phyloP scores from a whole-genome alignment of 129 eudicot species.

The Lonicera japonica region DNA sequence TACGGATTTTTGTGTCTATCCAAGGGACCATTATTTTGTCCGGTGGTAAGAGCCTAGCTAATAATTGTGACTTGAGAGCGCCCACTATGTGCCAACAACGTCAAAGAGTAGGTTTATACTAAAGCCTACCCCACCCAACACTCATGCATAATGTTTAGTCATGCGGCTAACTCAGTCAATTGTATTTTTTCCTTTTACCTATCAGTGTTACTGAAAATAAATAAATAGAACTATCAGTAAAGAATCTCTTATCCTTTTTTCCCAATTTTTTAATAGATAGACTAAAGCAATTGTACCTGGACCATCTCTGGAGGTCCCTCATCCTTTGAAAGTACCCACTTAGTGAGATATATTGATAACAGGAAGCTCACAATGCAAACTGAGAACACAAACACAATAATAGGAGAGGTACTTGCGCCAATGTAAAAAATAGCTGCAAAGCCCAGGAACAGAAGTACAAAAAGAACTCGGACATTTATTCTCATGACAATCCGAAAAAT shows the following conservation, averaged over 20 bases:
- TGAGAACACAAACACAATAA: conserved; percentile 80
- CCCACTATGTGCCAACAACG: neutral
- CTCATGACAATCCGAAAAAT: conserved; percentile 69
- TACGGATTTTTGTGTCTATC: neutral
- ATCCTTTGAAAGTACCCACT: conserved; percentile 94
- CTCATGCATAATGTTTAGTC: neutral
- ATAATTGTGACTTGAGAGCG: neutral
- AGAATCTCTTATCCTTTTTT: neutral
- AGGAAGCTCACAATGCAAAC: conserved; percentile 82
- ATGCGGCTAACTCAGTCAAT: neutral
- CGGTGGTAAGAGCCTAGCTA: neutral
- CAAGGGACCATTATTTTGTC: neutral
- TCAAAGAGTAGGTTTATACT: neutral
- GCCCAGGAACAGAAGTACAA: conserved; percentile 58
- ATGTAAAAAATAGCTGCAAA: conserved; percentile 75
- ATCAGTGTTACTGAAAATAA: neutral
- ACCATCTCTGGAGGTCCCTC: conserved; percentile 99
- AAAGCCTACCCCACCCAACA: neutral
- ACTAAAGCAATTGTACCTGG: conserved; percentile 37
- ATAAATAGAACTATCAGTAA: neutral
- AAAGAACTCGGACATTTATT: conserved; percentile 69
- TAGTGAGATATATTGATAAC: conserved; percentile 63
- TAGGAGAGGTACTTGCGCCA: conserved; percentile 88
- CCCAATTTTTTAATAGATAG: neutral
- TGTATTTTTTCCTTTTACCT: neutral